Conservation (phyloP, 148 eudicot species). For the Chenopodium suecicum region DNA sequence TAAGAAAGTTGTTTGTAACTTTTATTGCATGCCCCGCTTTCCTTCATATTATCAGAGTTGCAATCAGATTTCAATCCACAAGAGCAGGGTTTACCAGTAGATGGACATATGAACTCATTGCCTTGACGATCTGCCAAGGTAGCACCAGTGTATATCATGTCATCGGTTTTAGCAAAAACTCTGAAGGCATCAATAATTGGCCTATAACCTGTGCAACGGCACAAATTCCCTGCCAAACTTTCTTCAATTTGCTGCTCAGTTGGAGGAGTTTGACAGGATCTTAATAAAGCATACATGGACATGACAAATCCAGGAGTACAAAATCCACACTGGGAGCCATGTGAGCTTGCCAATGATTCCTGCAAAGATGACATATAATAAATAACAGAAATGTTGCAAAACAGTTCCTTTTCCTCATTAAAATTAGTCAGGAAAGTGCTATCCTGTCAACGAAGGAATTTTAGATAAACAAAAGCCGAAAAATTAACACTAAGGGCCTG, state of each 20-base stretch:
- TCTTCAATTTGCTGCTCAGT: constrained; percentile 90
- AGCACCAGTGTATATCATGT: constrained; percentile 54
- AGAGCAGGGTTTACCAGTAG: constrained; percentile 93
- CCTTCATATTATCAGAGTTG: constrained; percentile 24
- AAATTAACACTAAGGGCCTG: too few relatives aligned
- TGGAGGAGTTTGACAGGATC: constrained; percentile 74
- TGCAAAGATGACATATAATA: constrained; percentile 32
- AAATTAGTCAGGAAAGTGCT: too few relatives aligned
- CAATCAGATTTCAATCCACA: constrained; percentile 51
- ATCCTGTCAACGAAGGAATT: too few relatives aligned
- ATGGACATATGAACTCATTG: constrained; percentile 82
- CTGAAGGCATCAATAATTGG: constrained; percentile 93
- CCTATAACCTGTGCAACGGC: constrained; percentile 97
- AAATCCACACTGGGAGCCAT: constrained; percentile 99
- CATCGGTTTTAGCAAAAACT: constrained; percentile 88
- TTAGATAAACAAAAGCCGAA: too few relatives aligned
- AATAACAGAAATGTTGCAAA: neutral
- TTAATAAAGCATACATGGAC: constrained; percentile 95
- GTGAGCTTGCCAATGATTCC: constrained; percentile 84
- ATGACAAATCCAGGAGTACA: constrained; percentile 99
- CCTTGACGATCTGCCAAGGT: constrained; percentile 29
- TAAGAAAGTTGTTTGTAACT: constrained; percentile 53
- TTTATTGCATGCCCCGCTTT: constrained; percentile 22
- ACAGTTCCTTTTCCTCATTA: neutral
- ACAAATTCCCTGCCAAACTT: constrained; percentile 94